Base-by-base conservation (phyloP, 2,329 filamentous ascomycete genomes). In the Massarina eburnea region DNA sequence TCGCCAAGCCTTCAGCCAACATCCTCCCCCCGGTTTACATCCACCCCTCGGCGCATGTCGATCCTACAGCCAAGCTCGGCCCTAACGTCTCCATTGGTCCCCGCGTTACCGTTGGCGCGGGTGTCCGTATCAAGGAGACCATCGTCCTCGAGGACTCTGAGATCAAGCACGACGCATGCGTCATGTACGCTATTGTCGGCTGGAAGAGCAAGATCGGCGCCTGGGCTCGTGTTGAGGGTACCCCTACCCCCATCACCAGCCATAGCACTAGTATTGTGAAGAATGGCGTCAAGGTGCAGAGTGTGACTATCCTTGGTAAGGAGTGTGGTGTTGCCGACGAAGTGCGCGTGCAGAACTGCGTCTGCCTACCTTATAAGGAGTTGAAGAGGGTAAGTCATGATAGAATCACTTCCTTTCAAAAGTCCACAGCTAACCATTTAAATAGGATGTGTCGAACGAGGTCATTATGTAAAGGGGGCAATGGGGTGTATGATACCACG, bases 151-250 rank as follows among this genome's bases (percentile, higher is more conserved):
- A 97, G 73, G 92, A 96, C 67, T 84, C 85, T 0, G 92, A 97
- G 75, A 88, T 99, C 74, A 95, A 91, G 78, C 94, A 97, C 71
- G 94, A 97, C 67, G 89, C 94, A 10, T 97, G 92, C 66, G 84
- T 99, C 36, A 78, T 97, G 61, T 95, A 97, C 78, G 88, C 90
- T 3, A 97, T 99, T 62, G 91, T 99, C 59, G 94, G 94, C 46
- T 97, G 94, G 94, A 89, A 88, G 73, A 95, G 91, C 77, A 89
- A 90, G 52, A 85, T 99, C 14, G 94, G 94, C 51, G 90, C 92
- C n/a, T 99, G 94, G 94, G 91, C 94, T 41, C 87, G 94, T 70
- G 92, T 99, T 20, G 94, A 99, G 74, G 94, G 94, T 43, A 96
- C 91, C 1, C 91, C 92, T 1, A 95, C 88, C 14, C 88, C 91